Evolutionary conservation across 208 protist genomes (phyloP).

Genomic region (Trichomonas gallinae): DNA sequence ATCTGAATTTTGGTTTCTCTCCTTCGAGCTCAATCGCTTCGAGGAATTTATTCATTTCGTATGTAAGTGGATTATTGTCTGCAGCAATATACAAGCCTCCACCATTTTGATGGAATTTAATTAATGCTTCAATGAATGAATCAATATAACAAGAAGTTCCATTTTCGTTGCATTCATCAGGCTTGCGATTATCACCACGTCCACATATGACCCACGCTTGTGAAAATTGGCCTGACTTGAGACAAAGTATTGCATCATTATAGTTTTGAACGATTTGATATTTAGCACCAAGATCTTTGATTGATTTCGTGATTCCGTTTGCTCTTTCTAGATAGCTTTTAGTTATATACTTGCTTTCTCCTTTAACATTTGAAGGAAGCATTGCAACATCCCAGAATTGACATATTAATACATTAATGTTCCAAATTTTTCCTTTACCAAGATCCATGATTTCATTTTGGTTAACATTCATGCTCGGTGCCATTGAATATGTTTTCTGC

Average conservation of each 20-base stretch:
- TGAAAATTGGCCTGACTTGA: neutral
- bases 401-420: neutral
- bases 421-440: neutral
- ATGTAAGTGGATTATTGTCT: no score
- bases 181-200: neutral
- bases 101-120: neutral
- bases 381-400: neutral
- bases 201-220: neutral
- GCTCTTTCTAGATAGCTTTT: neutral
- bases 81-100: no score
- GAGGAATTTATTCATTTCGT: no score
- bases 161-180: neutral
- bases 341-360: neutral
- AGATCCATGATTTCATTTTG: no score
- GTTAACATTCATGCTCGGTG: no score
- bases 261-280: neutral
- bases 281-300: neutral
- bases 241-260: neutral
- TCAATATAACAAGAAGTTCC: neutral
- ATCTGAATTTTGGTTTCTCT: no score
- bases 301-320: neutral
- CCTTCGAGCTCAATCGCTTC: no score
- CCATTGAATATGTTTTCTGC: no score
- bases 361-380: neutral
- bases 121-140: neutral